These are phyloP conservation scores for Novymonas esmeraldas DNA, from an alignment of 208 protist species.

Conservation along the genomic window DNA sequence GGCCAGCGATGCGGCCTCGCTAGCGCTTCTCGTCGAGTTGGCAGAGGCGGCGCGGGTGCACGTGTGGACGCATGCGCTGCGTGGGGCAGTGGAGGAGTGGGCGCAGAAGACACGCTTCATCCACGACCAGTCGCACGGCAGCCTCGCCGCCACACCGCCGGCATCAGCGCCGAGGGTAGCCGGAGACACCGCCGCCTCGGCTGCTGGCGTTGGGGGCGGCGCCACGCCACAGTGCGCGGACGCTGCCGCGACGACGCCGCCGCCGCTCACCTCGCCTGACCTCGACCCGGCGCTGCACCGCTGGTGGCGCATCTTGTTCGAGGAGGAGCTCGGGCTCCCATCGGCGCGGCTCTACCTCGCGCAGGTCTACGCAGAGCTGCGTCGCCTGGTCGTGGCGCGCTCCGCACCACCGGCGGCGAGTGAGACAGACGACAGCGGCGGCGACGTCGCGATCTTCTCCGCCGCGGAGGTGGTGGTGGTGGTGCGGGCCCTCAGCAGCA, in stretches of 20 bases:
- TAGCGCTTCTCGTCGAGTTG: conserved; percentile 3
- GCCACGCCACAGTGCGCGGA: too few relatives aligned
- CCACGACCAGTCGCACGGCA: conserved; percentile 3
- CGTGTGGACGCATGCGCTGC: conserved; percentile 17
- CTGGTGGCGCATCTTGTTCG: conserved; percentile 28
- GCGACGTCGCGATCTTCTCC: not conserved
- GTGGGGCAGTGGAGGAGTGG: conserved; percentile 8
- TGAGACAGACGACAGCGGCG: not conserved
- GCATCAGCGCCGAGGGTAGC: not conserved
- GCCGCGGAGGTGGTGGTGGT: conserved; percentile 21
- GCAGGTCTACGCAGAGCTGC: conserved; percentile 18
- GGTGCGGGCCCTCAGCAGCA: conserved; percentile 25
- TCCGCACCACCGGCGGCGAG: not conserved
- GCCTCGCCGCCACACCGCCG: not conserved
- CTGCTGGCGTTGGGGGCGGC: too few relatives aligned
- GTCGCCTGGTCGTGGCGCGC: conserved; percentile 14
- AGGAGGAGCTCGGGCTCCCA: conserved; percentile 20
- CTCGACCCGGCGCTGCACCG: conserved; percentile 5
- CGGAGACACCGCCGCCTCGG: too few relatives aligned
- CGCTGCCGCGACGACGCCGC: too few relatives aligned
- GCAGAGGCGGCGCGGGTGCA: not conserved
- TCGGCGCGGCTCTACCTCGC: conserved; percentile 16
- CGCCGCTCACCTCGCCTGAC: not conserved
- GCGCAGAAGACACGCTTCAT: conserved; percentile 11
- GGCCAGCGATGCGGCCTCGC: not conserved